Evolutionary conservation across 139 green algal genomes (phyloP), one percentile per base, ranked within the genome.

Genomic region (Tetradesmus obliquus): DNA sequence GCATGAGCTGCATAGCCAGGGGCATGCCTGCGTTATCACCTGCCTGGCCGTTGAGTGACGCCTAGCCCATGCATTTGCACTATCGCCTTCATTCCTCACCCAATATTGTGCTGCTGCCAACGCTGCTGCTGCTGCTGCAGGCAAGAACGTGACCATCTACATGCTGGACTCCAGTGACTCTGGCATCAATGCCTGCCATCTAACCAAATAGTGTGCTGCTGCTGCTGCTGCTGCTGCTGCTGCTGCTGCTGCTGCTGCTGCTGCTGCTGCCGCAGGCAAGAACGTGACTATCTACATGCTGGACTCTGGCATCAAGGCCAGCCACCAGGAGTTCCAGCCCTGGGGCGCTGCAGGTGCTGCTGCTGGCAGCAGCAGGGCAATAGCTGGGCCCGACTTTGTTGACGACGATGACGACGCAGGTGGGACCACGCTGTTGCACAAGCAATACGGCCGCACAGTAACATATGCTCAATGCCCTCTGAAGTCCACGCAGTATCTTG

Each of bases 201-300:
- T n/a, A n/a, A n/a, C n/a, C n/a, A n/a, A 20, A 13, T 17, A 20
- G 2, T 51, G 55, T 55, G 55, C 54, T 54, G 9, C 54, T 15
- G 20, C 51, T 54, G 54, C 9, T 7, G 53, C 81, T 8, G 24
- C 1, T 55, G 51, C 51, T 87, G 54, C 69, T 79, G 15, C 69
- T 79, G 17, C 69, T 79, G 51, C 51, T 87, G 54, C 82, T 54
- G 82, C 55, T 51, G 54, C 17, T 55, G 82, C 55, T 53, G 1
- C 2, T 51, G 9, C 54, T 51, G 22, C 22, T 87, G 45, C 13
- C 54, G 94, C 88, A 55, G 96, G 96, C 20, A 57, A 86, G 24
- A 95, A 95, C 32, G 92, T 95, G 51, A 97, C 95, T n/a, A 95
- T 98, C 22, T 98, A 98, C 86, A 90, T 94, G 2, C 76, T 98